Evolutionary conservation across 2,329 filamentous ascomycete species (phyloP).

Genomic region (Graphiopsis chlorocephala): DNA sequence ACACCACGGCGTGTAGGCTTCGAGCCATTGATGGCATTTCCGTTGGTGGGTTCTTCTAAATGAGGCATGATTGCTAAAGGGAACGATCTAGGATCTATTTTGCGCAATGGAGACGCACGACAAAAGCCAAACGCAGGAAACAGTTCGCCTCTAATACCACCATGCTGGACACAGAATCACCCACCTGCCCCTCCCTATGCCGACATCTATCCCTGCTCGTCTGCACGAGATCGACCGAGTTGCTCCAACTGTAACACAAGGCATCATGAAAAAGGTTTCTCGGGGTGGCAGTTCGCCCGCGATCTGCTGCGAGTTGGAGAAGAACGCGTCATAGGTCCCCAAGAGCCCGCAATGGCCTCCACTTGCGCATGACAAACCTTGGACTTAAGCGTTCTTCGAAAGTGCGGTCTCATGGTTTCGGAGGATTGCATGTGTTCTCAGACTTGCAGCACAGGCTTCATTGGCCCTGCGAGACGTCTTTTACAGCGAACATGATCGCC

Average conservation of each 20-base stretch:
- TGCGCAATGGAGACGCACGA: neutral
- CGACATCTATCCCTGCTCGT: neutral
- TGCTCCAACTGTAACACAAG: neutral
- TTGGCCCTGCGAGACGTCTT: too few species aligned
- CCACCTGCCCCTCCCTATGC: neutral
- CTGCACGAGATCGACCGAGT: neutral
- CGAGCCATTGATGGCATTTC: neutral
- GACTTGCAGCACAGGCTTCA: too few species aligned
- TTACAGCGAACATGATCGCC: too few species aligned
- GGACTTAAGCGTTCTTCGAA: too few species aligned
- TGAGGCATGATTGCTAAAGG: neutral
- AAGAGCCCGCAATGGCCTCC: neutral
- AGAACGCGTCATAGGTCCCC: neutral
- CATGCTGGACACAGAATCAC: neutral
- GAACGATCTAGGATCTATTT: neutral
- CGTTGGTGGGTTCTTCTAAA: neutral
- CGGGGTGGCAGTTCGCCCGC: neutral
- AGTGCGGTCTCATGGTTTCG: too few species aligned
- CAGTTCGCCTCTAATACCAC: neutral
- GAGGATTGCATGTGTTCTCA: too few species aligned
- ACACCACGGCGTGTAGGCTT: constrained; percentile 1
- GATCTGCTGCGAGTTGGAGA: neutral
- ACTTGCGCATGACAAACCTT: too few species aligned
- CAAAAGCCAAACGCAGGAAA: too few species aligned
- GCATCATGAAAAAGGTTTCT: neutral